phyloP scores from a whole-genome alignment of 257 asterid species.

The Solanum pinnatisectum region DNA sequence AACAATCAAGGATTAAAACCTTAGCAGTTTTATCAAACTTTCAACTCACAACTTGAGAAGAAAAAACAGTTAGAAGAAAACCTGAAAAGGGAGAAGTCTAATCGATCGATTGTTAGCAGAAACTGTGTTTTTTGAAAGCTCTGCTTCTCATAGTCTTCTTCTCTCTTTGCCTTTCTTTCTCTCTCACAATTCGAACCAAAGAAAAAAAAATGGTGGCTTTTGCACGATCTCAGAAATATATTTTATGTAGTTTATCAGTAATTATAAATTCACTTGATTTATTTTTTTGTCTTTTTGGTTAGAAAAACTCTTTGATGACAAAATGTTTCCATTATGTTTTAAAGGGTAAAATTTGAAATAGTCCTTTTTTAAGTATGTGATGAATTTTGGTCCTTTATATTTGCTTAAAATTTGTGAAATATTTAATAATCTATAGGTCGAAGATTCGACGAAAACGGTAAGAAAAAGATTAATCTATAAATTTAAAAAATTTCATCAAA shows the following conservation, averaged over 20 bases:
- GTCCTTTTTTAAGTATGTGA: background rate
- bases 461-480: background rate
- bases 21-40: background rate
- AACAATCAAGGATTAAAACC: background rate
- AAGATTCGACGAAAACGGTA: background rate
- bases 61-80: background rate
- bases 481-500: background rate
- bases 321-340: background rate
- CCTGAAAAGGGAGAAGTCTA: background rate
- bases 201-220: background rate
- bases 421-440: background rate
- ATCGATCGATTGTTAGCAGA: background rate
- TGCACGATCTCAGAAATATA: background rate
- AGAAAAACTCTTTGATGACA: background rate
- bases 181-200: background rate
- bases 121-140: background rate
- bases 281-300: background rate
- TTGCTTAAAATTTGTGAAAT: background rate
- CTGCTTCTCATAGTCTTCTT: slow-evolving; percentile 2
- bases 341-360: background rate
- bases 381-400: background rate
- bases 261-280: background rate
- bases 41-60: background rate
- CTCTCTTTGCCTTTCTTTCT: background rate
- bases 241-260: background rate